Conservation (phyloP, 345 rosid genomes). For the Sapria himalayana region DNA sequence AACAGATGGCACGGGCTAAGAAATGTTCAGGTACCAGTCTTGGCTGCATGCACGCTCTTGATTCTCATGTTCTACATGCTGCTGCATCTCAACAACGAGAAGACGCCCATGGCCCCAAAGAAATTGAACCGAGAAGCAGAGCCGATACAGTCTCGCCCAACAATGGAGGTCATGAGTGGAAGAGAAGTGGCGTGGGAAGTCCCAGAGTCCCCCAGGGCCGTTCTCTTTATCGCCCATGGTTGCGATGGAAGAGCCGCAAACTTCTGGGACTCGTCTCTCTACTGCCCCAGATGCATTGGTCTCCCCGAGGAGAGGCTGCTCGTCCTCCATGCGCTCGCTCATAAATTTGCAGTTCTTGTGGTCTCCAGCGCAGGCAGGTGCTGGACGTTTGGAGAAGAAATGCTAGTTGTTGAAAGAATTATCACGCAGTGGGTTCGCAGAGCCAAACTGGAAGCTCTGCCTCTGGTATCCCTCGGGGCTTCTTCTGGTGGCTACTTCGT, state of each 20-base stretch:
- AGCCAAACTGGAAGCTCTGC: slow-evolving; percentile 41
- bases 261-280: slow-evolving; percentile 68
- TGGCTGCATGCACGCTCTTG: slow-evolving; percentile 14
- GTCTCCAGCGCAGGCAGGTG: slow-evolving; percentile 50
- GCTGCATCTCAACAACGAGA: slow-evolving; percentile 9
- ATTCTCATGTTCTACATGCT: slow-evolving; percentile 14
- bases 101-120: slow-evolving; percentile 10
- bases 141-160: slow-evolving; percentile 19
- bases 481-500: slow-evolving; percentile 87
- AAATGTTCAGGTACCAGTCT: slow-evolving; percentile 9
- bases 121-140: slow-evolving; percentile 20
- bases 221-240: slow-evolving; percentile 77
- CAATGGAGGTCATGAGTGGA: slow-evolving; percentile 39
- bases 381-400: slow-evolving; percentile 58
- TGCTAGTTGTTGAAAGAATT: slow-evolving; percentile 21
- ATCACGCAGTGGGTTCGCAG: slow-evolving; percentile 38
- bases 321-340: slow-evolving; percentile 39
- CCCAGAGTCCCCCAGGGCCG: slow-evolving; percentile 60
- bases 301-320: slow-evolving; percentile 67
- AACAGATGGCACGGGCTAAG: slow-evolving; percentile 23
- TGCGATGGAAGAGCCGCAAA: slow-evolving; percentile 56
- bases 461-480: slow-evolving; percentile 79
- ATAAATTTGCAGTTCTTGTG: slow-evolving; percentile 39
- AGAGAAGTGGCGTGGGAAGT: slow-evolving; percentile 64
- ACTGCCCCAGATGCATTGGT: slow-evolving; percentile 45